Evolutionary conservation across 192 early-diverging fungal species (phyloP), one percentile per base, ranked within the genome.

Genomic region (Backusella tarrabulga): DNA sequence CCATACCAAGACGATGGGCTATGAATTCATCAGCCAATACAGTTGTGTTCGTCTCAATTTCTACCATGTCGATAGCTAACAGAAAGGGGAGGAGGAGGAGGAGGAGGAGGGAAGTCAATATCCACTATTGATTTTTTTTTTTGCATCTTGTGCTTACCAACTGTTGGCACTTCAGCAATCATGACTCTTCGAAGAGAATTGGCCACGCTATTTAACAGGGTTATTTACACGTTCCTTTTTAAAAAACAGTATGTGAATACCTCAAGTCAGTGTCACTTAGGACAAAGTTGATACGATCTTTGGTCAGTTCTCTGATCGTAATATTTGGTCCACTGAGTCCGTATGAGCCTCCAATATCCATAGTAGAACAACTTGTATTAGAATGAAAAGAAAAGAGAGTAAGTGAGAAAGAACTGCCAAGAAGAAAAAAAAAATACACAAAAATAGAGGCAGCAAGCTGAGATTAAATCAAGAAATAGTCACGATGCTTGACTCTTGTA

Each of bases 101-200:
- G n/a, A n/a, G n/a, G n/a, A 35, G 4, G 17, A 15, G 6, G 15
- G 67, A 35, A n/a, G 34, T 68, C 34, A 56, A 32, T 15, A 71
- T 14, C 35, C 2, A n/a, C 23, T 17, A 17, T 15, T 17, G 19
- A 36, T 0, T 14, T n/a, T 21, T 46, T 41, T 40, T 41, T 68
- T 46, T 23, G n/a, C 1, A 41, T 29, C 9, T 44, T 15, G 7
- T 17, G 46, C 69, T 71, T 82, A 88, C 87, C 89, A 80, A 99
- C 96, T 6, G 98, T 99, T 14, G 97, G 95, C 23, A 99, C 97
- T 80, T 99, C 98, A 26, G 97, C 93, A 76, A 99, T 96, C 97
- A 99, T 98, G n/a, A 93, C 87, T 68, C 98, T 88, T 67, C 98
- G 90, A 26, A 99, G 82, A 17, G 96, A 89, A 84, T 99, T 99